Percentiles rank a stretch among this genome's conserved stretches.
Evolutionary conservation across 306 rosid species (phyloP).

Genomic region (Rosa rugosa): DNA sequence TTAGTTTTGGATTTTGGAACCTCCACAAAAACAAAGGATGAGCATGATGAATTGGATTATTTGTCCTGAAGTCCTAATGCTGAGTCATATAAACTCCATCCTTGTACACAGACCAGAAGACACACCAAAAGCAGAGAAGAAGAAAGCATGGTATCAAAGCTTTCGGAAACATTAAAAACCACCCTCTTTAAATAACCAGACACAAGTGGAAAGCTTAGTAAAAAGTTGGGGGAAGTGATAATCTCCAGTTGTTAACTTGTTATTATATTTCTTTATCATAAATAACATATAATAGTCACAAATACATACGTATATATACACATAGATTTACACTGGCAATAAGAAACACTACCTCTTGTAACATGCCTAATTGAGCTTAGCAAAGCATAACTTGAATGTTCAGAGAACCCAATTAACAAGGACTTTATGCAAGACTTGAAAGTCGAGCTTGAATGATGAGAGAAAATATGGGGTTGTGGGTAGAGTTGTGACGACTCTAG

Average conservation of each 20-base stretch:
- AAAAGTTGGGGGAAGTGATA: conserved; percentile 8
- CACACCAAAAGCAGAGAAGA: not conserved
- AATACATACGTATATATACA: not conserved
- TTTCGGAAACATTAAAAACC: not conserved
- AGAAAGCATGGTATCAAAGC: conserved; percentile 1
- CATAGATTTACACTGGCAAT: too few relatives aligned
- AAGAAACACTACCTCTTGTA: conserved; percentile 21
- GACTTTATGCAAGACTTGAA: not conserved
- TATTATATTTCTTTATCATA: not conserved
- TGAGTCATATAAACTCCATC: conserved; percentile 3
- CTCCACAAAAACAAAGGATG: not conserved
- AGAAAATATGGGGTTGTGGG: not conserved
- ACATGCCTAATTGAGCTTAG: conserved; percentile 4
- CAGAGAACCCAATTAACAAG: not conserved
- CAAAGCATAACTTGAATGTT: not conserved
- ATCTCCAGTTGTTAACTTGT: not conserved
- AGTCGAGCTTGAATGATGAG: not conserved
- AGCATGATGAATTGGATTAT: not conserved
- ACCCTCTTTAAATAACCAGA: conserved; percentile 14
- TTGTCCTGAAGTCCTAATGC: not conserved
- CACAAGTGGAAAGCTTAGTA: conserved; percentile 8
- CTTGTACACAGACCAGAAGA: conserved; percentile 6
- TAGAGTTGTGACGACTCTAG: not conserved
- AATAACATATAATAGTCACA: not conserved
- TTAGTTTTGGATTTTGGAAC: not conserved